Conservation (phyloP, 164 flowering plant genomes). For the Brasenia schreberi region DNA sequence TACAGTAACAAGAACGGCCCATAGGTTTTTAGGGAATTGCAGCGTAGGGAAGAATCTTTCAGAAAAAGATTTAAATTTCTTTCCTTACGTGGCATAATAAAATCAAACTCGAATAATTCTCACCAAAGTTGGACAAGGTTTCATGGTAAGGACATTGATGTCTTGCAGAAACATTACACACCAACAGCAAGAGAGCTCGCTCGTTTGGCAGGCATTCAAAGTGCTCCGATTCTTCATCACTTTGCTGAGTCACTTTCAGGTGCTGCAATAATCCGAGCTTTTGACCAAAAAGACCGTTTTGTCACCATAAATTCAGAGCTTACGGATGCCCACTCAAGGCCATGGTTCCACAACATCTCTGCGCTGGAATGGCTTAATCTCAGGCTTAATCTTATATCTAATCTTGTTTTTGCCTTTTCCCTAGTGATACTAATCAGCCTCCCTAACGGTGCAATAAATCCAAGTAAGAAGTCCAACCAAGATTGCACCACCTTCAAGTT, state of each 20-base stretch:
- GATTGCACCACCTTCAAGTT: too few species aligned
- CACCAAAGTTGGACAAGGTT: too few species aligned
- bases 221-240: slow-evolving; percentile 91
- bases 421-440: slow-evolving; percentile 73
- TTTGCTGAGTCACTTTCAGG: slow-evolving; percentile 88
- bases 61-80: too few species aligned
- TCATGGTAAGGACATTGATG: too few species aligned
- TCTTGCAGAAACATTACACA: slow-evolving; percentile 62
- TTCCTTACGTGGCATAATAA: too few species aligned
- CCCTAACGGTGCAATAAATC: slow-evolving; percentile 81
- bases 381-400: slow-evolving; percentile 66
- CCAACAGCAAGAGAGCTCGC: slow-evolving; percentile 93
- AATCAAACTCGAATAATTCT: too few species aligned
- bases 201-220: slow-evolving; percentile 61
- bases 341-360: slow-evolving; percentile 87
- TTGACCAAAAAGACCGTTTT: slow-evolving; percentile 61
- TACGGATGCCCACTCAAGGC: slow-evolving; percentile 64
- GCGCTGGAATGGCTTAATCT: slow-evolving; percentile 97
- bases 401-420: slow-evolving; percentile 81
- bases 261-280: slow-evolving; percentile 83
- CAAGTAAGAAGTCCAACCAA: slow-evolving; percentile 47
- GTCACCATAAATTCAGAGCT: slow-evolving; percentile 35
- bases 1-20: too few species aligned
- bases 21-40: too few species aligned
- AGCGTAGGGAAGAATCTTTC: too few species aligned